These are phyloP conservation scores for Saccharomycopsis sp. DNA, from an alignment of 805 yeast species.

Conservation along the genomic window DNA sequence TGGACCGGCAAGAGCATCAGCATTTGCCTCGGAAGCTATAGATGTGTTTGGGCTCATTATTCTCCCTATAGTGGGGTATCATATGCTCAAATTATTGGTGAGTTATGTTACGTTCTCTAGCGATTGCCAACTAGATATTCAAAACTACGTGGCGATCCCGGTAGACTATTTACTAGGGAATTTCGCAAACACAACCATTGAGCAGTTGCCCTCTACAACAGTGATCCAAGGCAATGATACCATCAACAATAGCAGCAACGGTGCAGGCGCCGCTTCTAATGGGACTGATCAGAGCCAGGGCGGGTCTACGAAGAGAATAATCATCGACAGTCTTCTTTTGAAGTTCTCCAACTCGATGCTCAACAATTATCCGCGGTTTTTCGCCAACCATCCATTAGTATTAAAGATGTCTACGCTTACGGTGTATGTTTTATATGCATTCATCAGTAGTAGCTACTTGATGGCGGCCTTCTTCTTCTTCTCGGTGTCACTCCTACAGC, in stretches of 20 bases:
- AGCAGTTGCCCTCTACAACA: neutral
- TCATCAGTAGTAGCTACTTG: slow-evolving; percentile 5
- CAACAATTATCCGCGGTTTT: slow-evolving; percentile 8
- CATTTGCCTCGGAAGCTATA: slow-evolving; percentile 1
- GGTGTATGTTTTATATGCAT: slow-evolving; percentile 6
- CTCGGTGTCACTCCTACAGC: slow-evolving; percentile 3
- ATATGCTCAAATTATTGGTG: slow-evolving; percentile 7
- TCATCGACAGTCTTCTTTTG: slow-evolving; percentile 8
- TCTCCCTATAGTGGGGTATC: slow-evolving; percentile 7
- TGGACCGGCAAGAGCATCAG: neutral
- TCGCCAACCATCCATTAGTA: neutral
- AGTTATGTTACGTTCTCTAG: slow-evolving; percentile 17
- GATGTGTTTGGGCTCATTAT: slow-evolving; percentile 15
- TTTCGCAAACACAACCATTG: neutral
- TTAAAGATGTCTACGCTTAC: slow-evolving; percentile 4
- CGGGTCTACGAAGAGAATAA: neutral
- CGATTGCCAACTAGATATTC: slow-evolving; percentile 11
- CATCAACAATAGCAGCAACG: neutral
- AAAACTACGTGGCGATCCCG: slow-evolving; percentile 11
- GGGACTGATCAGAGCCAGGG: neutral
- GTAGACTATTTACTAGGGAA: slow-evolving; percentile 3
- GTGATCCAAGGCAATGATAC: neutral
- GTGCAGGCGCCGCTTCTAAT: neutral
- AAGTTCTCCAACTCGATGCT: slow-evolving; percentile 14
- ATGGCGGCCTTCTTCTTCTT: slow-evolving; percentile 7